Evolutionary conservation across 805 yeast genomes (phyloP).

Genomic region (Candida chilensis): DNA sequence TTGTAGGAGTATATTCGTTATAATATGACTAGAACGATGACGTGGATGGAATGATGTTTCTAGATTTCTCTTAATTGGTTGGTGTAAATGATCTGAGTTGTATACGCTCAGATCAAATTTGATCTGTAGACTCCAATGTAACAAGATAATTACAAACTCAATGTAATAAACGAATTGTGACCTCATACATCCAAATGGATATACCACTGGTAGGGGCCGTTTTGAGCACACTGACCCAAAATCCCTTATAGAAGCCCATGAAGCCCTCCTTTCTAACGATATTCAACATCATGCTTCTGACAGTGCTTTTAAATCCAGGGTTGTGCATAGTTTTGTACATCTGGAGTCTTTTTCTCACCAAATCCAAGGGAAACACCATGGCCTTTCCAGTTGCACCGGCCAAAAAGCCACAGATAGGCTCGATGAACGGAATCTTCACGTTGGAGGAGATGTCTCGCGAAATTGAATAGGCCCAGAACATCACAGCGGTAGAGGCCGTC

Average conservation of each 20-base stretch:
- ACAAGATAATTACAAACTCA: too few relatives aligned
- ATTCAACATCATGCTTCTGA: constrained; percentile 15
- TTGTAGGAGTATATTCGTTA: too few relatives aligned
- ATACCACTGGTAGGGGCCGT: constrained; percentile 75
- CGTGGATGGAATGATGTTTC: too few relatives aligned
- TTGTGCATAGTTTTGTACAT: constrained; percentile 21
- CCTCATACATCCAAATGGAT: constrained; percentile 59
- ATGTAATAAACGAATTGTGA: constrained; percentile 9
- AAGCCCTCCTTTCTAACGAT: constrained; percentile 52
- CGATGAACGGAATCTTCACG: constrained; percentile 26
- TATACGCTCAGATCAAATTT: too few relatives aligned
- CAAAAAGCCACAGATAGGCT: constrained; percentile 55
- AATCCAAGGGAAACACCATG: constrained; percentile 77
- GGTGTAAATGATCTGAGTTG: too few relatives aligned
- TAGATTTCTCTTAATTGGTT: too few relatives aligned
- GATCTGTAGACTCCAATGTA: too few relatives aligned
- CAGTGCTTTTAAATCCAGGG: constrained; percentile 5
- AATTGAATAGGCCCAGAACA: constrained; percentile 62
- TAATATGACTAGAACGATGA: too few relatives aligned
- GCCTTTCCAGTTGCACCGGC: constrained; percentile 77
- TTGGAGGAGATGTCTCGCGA: constrained; percentile 25
- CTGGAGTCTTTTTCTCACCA: constrained; percentile 71
- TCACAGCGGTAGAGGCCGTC: constrained; percentile 62
- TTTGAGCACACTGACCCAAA: constrained; percentile 60
- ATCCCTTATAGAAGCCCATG: constrained; percentile 67